A percentile compares a stretch with the other conserved stretches of the same genome.
Conservation (phyloP, 805 yeast genomes). For the Ogataea sp. region DNA sequence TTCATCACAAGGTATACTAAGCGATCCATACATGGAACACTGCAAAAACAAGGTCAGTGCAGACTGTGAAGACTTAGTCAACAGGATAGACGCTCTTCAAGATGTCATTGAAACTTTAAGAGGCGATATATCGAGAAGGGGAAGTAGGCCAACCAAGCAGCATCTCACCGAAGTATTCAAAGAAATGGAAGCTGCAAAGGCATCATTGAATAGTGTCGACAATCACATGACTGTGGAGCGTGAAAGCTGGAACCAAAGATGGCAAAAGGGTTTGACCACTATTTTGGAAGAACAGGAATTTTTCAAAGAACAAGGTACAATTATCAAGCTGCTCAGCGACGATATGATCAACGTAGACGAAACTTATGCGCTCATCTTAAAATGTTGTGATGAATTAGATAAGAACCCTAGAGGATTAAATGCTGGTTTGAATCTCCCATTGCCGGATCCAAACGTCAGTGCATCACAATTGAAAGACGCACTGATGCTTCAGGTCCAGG, state of each 20-base stretch:
- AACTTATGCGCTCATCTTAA: slow-evolving; percentile 73
- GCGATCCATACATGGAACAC: slow-evolving; percentile 54
- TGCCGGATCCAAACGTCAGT: slow-evolving; percentile 50
- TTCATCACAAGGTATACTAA: slow-evolving; percentile 18
- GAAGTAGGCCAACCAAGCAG: slow-evolving; percentile 70
- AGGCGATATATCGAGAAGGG: slow-evolving; percentile 86
- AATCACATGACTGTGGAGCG: slow-evolving; percentile 61
- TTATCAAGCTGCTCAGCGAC: slow-evolving; percentile 68
- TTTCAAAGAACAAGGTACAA: slow-evolving; percentile 81
- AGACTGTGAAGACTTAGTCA: slow-evolving; percentile 66
- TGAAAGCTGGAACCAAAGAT: slow-evolving; percentile 79
- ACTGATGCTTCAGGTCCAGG: slow-evolving; percentile 68
- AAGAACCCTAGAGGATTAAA: slow-evolving; percentile 38
- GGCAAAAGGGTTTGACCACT: slow-evolving; percentile 86
- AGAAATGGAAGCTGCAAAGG: slow-evolving; percentile 55
- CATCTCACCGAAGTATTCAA: slow-evolving; percentile 59
- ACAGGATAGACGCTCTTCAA: slow-evolving; percentile 83
- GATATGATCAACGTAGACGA: slow-evolving; percentile 77
- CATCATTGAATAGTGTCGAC: slow-evolving; percentile 44
- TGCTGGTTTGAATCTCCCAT: slow-evolving; percentile 28
- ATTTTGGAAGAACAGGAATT: slow-evolving; percentile 94
- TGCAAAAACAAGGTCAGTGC: slow-evolving; percentile 68
- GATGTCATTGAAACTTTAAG: slow-evolving; percentile 85
- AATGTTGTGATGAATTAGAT: slow-evolving; percentile 71
- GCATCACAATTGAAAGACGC: slow-evolving; percentile 63